Base-by-base conservation (phyloP, 345 rosid species). In the Camelina laxa region DNA sequence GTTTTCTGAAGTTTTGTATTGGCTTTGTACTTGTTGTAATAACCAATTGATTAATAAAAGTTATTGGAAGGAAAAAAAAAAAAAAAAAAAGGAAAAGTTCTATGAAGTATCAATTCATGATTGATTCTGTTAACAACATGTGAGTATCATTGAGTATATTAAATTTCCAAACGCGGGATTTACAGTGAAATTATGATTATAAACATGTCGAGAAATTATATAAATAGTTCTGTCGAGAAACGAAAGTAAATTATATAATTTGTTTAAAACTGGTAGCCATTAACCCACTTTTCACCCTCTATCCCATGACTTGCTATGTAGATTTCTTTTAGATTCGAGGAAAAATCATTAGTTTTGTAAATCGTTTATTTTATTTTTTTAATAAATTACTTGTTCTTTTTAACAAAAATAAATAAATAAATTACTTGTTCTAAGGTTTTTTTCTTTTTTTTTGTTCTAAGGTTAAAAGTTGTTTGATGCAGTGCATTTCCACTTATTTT, bases 401-500 rank as follows among this genome's bases (percentile, higher is more conserved):
- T 6, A 22, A 22, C 24, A 22, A 10, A 15, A 9, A 31, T 4
- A 41, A 31, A 31, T 9, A 15, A 9, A 31, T 4, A 41, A 31
- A 31, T 9, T 22, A 22, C 42, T 58, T 33, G 62, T 33, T 58
- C 4, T 58, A 33, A 16, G 24, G 24, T 58, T 58, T n/a, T n/a
- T n/a, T n/a, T n/a, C n/a, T n/a, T n/a, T n/a, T n/a, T n/a, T n/a
- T n/a, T 58, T 33, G 62, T 33, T 58, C 4, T 58, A 33, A 16
- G 24, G 24, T 58, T 58, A 57, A 16, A 19, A 33, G 15, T 16
- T 59, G 16, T 17, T 36, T 59, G 27, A 19, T 59, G 24, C 21
- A 56, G 63, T 59, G 27, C 24, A 59, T 59, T 17, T 35, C 24
- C 63, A 59, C 27, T 38, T 59, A 22, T 59, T 58, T 54, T 58